Evolutionary conservation across 257 asterid species (phyloP).

Genomic region (Salvia splendens): DNA sequence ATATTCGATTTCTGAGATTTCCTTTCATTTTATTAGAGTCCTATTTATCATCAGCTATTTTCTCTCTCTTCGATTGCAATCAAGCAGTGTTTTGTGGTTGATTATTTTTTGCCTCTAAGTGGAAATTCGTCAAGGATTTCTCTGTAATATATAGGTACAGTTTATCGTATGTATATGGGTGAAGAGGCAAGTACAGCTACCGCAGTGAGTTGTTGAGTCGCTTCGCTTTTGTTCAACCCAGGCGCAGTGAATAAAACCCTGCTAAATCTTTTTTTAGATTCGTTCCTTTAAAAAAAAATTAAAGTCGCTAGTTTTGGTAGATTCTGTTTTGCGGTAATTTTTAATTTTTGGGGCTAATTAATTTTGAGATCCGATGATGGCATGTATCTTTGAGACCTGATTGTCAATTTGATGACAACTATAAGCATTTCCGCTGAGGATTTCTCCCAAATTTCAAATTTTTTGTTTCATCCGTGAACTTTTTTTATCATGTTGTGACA

Average conservation of each 20-base stretch:
- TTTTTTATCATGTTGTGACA: no score
- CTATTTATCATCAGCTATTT: background rate
- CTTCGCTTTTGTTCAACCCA: constrained; percentile 56
- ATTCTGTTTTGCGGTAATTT: background rate
- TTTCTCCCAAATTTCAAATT: background rate
- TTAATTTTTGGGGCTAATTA: background rate
- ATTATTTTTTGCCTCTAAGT: constrained; percentile 22
- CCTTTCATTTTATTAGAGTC: background rate
- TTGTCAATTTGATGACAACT: constrained; percentile 74
- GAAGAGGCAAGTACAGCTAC: constrained; percentile 32
- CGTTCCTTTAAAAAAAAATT: background rate
- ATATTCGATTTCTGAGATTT: no score
- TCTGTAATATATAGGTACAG: background rate
- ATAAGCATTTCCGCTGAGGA: constrained; percentile 81
- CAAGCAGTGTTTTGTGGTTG: background rate
- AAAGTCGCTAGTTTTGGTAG: background rate
- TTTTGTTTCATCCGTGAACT: background rate
- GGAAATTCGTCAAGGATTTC: constrained; percentile 33
- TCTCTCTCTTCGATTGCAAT: background rate
- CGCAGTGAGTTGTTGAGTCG: constrained; percentile 90
- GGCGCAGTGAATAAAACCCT: constrained; percentile 62
- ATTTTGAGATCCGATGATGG: constrained; percentile 67
- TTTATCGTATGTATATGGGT: constrained; percentile 20
- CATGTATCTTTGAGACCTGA: constrained; percentile 99
- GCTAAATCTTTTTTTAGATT: constrained; percentile 35